These are phyloP conservation scores for Triticum turgidum DNA, from an alignment of 176 grass and related monocot species.

Conservation along the genomic window DNA sequence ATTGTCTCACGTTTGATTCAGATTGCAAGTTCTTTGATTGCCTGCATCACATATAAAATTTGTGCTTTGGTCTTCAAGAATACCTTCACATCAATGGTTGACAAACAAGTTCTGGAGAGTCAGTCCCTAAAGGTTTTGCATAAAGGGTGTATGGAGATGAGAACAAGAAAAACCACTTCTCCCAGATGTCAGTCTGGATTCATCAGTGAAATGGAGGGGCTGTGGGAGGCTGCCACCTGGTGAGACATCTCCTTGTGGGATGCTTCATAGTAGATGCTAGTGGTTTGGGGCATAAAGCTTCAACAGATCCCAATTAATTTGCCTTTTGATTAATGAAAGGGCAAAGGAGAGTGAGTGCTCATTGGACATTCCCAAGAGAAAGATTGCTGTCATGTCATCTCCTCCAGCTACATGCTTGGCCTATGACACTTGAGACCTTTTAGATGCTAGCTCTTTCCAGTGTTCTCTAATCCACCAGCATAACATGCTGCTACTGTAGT, in stretches of 20 bases:
- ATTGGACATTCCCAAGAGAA: conserved; percentile 42
- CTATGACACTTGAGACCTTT: conserved; percentile 44
- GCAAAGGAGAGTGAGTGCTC: conserved; percentile 38
- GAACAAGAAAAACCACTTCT: neutral
- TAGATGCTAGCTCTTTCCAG: conserved; percentile 40
- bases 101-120: neutral
- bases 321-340: conserved; percentile 47
- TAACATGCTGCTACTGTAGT: conserved; percentile 32
- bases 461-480: conserved; percentile 30
- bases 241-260: conserved; percentile 76
- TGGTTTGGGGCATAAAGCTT: conserved; percentile 82
- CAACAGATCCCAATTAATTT: conserved; percentile 65
- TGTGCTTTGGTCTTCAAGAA: neutral
- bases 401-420: conserved; percentile 35
- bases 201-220: conserved; percentile 35
- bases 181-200: conserved; percentile 41
- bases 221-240: conserved; percentile 48
- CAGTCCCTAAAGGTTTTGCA: neutral
- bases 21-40: neutral
- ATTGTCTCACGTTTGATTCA: conserved; percentile 15
- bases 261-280: conserved; percentile 73
- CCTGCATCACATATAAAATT: neutral
- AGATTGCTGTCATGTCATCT: conserved; percentile 45
- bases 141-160: conserved; percentile 5
- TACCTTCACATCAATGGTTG: neutral